Base-by-base conservation (phyloP, 2,329 filamentous ascomycete genomes). In the Catunica adiposa region DNA sequence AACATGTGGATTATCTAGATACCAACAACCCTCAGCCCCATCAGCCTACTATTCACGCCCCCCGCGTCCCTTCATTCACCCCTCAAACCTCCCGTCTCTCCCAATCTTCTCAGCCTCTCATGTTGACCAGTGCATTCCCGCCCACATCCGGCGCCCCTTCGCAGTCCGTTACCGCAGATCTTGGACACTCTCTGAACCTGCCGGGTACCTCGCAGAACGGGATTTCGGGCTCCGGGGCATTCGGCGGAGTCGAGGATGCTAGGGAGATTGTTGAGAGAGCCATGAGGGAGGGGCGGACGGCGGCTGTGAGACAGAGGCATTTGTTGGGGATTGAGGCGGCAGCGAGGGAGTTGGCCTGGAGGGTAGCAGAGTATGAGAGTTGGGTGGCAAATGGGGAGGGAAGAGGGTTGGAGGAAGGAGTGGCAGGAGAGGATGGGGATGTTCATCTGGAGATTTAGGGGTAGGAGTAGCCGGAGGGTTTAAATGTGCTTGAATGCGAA, bases 261-360 rank as follows among this genome's bases (percentile, higher is more conserved):
- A 68, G 69, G 58, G 67, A 69, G 54, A 67, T 71, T n/a, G 61
- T 73, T 50, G 69, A 72, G 58, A 68, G 70, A 57, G 71, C 73
- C 2, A 69, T 78, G 65, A 65, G 65, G 11, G 70, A 75, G 53
- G 70, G 72, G 22, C 68, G 71, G 26, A 61, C 62, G 15, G 68
- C 72, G 29, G 70, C 73, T 60, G 69, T 66, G 60, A 67, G 69
- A 53, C 68, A 70, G 1, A 69, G 76, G 3, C 67, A 71, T 53
- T 66, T 78, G 58, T 70, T 75, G 53, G 69, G 74, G 60, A 72
- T 80, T 54, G 75, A 80, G 60, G 68, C 72, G 46, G 70, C 74
- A 2, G 75, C 77, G 11, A 71, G 73, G 63, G 74, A 79, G 64
- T 68, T 80, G 31, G 76, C 74, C 5, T 68, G 76, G 61, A 71